These are phyloP conservation scores for Erigeron canadensis DNA, from an alignment of 129 eudicot genomes.

Conservation along the genomic window DNA sequence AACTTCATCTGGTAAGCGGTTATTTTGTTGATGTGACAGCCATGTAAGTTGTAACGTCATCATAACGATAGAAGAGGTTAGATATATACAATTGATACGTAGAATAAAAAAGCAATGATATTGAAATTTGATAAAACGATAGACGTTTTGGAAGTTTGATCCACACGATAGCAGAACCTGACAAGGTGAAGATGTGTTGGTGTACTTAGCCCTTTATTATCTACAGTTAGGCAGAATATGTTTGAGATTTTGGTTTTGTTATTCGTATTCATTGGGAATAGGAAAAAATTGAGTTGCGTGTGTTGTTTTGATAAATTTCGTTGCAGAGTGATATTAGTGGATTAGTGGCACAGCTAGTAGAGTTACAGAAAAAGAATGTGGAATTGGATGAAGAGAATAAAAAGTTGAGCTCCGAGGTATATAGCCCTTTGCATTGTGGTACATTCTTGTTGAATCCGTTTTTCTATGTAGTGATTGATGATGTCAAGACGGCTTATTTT, in stretches of 20 bases:
- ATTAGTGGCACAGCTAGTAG: conserved; percentile 79
- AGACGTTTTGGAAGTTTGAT: not conserved
- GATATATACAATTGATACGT: no score
- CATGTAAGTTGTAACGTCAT: no score
- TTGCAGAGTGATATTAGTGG: conserved; percentile 85
- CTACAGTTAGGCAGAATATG: not conserved
- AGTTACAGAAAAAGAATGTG: conserved; percentile 62
- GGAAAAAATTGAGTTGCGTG: not conserved
- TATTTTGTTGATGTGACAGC: no score
- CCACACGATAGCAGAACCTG: not conserved
- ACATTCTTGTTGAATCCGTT: not conserved
- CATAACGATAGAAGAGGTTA: no score
- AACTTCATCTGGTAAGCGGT: no score
- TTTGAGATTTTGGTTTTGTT: not conserved
- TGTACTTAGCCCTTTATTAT: not conserved
- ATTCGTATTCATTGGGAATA: no score
- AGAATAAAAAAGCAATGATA: no score
- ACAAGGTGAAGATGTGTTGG: no score
- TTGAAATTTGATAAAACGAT: no score
- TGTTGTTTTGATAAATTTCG: conserved; percentile 11
- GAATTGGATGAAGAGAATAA: conserved; percentile 75
- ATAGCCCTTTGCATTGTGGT: not conserved
- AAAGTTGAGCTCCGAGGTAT: conserved; percentile 55
- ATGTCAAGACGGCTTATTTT: not conserved
- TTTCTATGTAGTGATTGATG: conserved; percentile 7